Conservation (phyloP, 441 rosid species). For the Melastoma candidum region DNA sequence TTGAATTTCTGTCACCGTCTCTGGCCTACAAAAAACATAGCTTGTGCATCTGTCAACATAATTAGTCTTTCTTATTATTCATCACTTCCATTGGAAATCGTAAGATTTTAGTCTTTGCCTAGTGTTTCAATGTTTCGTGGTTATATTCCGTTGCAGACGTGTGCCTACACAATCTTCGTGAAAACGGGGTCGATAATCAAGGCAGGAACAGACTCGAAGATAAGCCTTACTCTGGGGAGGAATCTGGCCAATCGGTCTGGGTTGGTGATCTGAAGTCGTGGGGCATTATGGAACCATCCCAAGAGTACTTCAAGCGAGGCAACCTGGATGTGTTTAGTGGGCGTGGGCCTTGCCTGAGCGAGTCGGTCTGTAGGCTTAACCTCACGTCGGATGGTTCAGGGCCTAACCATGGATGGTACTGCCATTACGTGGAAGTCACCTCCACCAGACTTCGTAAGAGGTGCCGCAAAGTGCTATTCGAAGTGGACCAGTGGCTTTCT, state of each 20-base stretch:
- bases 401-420: slow-evolving; percentile 24
- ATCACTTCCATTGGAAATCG: slow-evolving; percentile 4
- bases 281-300: slow-evolving; percentile 24
- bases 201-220: slow-evolving; percentile 25
- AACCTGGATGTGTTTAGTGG: slow-evolving; percentile 27
- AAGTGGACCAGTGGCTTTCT: slow-evolving; percentile 25
- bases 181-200: slow-evolving; percentile 20
- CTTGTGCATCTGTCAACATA: not conserved
- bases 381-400: slow-evolving; percentile 30
- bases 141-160: not conserved
- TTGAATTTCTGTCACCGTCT: not conserved
- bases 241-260: slow-evolving; percentile 14
- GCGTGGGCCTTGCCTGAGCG: slow-evolving; percentile 19
- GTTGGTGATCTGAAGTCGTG: slow-evolving; percentile 15
- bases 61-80: not conserved
- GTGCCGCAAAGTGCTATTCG: slow-evolving; percentile 10
- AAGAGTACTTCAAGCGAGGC: slow-evolving; percentile 27
- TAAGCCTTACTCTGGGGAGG: slow-evolving; percentile 18
- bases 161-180: slow-evolving; percentile 22
- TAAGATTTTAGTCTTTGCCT: not conserved
- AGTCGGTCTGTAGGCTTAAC: slow-evolving; percentile 25
- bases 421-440: slow-evolving; percentile 27
- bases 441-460: slow-evolving; percentile 17
- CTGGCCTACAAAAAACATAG: no score
- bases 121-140: no score